Percentiles rank a stretch among this genome's conserved stretches.
Evolutionary conservation across 495 filamentous ascomycete genomes (phyloP).

Genomic region (Aspergillus sparsus): DNA sequence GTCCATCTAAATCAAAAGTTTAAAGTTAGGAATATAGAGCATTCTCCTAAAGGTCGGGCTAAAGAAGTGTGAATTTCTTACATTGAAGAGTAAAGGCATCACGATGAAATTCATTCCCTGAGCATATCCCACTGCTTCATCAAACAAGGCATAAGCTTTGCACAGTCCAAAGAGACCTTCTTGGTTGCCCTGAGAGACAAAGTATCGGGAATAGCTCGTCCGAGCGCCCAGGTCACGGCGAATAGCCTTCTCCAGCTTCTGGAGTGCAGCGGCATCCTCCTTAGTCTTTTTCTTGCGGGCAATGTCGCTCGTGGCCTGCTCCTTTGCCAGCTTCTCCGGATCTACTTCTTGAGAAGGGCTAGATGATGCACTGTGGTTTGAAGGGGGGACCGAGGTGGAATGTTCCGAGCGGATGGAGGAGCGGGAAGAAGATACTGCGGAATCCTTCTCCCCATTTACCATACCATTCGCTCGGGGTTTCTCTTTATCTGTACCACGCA

Average conservation of each 20-base stretch:
- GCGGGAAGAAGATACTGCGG: constrained; percentile 63
- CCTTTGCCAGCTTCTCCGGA: constrained; percentile 63
- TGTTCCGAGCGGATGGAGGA: constrained; percentile 82
- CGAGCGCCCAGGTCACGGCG: constrained; percentile 85
- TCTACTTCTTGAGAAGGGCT: constrained; percentile 65
- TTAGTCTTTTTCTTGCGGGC: constrained; percentile 73
- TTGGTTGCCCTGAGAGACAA: constrained; percentile 83
- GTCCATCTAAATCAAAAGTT: constrained; percentile 67
- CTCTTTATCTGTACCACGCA: constrained; percentile 77
- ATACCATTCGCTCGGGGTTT: constrained; percentile 53
- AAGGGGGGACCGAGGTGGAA: constrained; percentile 64
- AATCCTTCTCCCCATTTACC: constrained; percentile 61
- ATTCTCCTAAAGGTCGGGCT: not conserved
- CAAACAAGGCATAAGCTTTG: constrained; percentile 96
- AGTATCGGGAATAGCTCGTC: constrained; percentile 95
- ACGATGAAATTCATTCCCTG: constrained; percentile 99
- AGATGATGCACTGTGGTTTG: constrained; percentile 57
- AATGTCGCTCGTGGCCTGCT: constrained; percentile 63
- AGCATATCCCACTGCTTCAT: constrained; percentile 92
- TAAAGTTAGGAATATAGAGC: constrained; percentile 7
- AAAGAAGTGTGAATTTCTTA: constrained; percentile 43
- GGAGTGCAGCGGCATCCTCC: constrained; percentile 67
- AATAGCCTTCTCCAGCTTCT: constrained; percentile 89
- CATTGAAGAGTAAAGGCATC: constrained; percentile 97
- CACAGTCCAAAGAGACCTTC: constrained; percentile 93